Conservation (phyloP, 2,329 filamentous ascomycete genomes). For the Exophiala phaeomuriformis region DNA sequence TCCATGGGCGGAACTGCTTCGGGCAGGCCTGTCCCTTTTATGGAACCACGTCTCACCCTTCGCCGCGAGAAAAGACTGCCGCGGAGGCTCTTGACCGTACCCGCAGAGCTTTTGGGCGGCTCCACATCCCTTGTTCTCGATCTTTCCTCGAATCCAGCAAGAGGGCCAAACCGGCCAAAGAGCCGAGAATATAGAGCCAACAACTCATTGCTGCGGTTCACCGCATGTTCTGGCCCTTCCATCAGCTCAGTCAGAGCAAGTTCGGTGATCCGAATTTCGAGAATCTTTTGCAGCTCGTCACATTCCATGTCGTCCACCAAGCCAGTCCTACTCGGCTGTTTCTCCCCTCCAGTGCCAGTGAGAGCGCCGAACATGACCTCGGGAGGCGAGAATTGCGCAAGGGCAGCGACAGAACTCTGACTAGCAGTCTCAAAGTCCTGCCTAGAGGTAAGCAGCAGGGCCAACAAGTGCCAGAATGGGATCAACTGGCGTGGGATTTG, state of each 20-base stretch:
- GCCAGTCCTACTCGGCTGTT: conserved; percentile 30
- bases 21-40: conserved; percentile 13
- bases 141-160: conserved; percentile 31
- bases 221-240: conserved; percentile 75
- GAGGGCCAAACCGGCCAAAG: conserved; percentile 57
- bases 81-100: conserved; percentile 61
- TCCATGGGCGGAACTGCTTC: conserved; percentile 24
- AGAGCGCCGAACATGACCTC: conserved; percentile 59
- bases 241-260: conserved; percentile 73
- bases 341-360: conserved; percentile 9
- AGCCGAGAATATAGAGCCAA: conserved; percentile 72
- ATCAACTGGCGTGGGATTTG: conserved; percentile 48
- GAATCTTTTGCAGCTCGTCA: conserved; percentile 73
- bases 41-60: conserved; percentile 40
- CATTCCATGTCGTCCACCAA: conserved; percentile 73
- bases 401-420: conserved; percentile 78
- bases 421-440: conserved; percentile 76
- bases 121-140: conserved; percentile 40
- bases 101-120: conserved; percentile 61
- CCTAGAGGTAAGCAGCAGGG: conserved; percentile 74
- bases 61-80: conserved; percentile 72
- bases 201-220: conserved; percentile 81
- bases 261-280: conserved; percentile 97
- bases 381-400: conserved; percentile 77
- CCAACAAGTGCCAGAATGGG: conserved; percentile 84